Evolutionary conservation across 2,329 filamentous ascomycete species (phyloP), one percentile per base, ranked within the genome.

Genomic region (Nigrospora osmanthi): DNA sequence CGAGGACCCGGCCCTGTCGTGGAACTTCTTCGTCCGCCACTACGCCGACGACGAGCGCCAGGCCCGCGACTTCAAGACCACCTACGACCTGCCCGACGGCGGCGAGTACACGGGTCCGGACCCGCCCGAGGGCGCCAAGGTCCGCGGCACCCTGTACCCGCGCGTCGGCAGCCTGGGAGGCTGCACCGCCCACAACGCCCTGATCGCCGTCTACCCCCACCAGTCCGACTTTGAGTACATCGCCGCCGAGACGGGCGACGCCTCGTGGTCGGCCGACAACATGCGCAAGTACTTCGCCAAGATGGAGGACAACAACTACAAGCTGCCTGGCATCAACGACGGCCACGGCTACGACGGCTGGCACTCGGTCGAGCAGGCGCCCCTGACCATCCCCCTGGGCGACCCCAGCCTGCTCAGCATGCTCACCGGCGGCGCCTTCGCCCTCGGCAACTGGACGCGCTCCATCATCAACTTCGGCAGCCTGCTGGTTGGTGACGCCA

Each of bases 1-100:
- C 15, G 73, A 81, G 52, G 74, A 81, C 47, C 62, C 65, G 11
- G 65, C 67, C n/a, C 67, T 79, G 52, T 59, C 69, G 31, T 83
- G 80, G 80, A 75, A 81, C 62, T 82, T 78, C 60, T 83, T 73
- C 49, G 77, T 82, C 35, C 69, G 70, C 35, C 79, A 83, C 57
- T 82, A 80, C 54, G 64, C 69, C 13, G 70, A 81, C 47, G 63
- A 76, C 34, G 58, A 59, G 14, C 67, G 71, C 36, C 74, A 80
- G 52, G 65, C 70, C 17, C 63, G 65, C 36, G 76, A 83, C 56
- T 73, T 60, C 52, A 82, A 83, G 65, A 75, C 75, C 36, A 71
- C 71, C 3, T 83, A 80, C 55, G 56, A 66, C 6, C 73, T 71
- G 2, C 62, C 69, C 0, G 60, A 71, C 38, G 76, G 75, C 15